Base-by-base conservation (phyloP, 768 basidiomycete genomes). In the Filobasidium wieringae region DNA sequence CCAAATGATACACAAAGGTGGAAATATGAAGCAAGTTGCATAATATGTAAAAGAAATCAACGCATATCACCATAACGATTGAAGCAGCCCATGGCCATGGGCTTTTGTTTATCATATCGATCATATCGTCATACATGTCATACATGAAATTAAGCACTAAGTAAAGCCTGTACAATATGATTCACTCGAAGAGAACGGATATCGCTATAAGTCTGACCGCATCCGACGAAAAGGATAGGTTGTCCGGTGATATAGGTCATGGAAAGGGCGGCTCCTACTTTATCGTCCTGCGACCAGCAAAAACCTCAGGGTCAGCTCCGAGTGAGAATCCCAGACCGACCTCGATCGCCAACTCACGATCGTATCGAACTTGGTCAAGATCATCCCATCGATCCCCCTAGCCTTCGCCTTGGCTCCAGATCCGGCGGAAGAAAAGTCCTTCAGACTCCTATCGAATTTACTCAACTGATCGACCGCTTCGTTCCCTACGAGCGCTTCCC, bases 181-280 rank as follows among this genome's bases (percentile, higher is more conserved):
- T 78, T 81, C 32, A 97, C 93, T 59, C 86, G 79, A 63, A 99
- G 72, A 70, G 93, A 90, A 51, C 90, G 80, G 67, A 99, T 74
- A 75, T 99, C 95, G 31, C 91, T 95, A 74, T 97, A 99, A 0
- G 95, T 99, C 86, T 97, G 71, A 34, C 95, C 95, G 67, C 90
- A 95, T 7, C 95, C 95, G 63, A 99, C 90, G 72, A 99, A 99
- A 24, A 96, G 80, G 76, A 99, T 96, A 17, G 95, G 93, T 70
- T 97, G 92, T 24, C 95, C 93, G 1, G 95, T 97, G 55, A 96
- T 89, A 74, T 95, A 97, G 51, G 93, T 95, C 95, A 99, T 97
- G 2, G 90, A 95, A 53, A 99, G 79, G 8, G 95, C 95, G 7
- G 95, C 95, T 33, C 95, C 95, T 51, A 99, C 93, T 59, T 75